Conservation (phyloP, 2,329 filamentous ascomycete genomes). For the Colletotrichum shisoi region DNA sequence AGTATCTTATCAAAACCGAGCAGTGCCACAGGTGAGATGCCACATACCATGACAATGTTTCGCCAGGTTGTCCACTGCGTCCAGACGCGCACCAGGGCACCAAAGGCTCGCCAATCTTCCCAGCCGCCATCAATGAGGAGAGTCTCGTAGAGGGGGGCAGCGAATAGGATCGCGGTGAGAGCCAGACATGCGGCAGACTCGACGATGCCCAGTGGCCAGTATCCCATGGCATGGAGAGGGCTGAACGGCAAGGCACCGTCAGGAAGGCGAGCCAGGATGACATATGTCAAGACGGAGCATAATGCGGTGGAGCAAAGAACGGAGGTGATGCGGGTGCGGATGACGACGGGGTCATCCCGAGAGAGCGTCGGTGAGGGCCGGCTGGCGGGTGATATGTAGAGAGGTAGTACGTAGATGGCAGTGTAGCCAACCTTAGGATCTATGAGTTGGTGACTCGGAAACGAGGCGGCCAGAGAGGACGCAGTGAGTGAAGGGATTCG, state of each 20-base stretch:
- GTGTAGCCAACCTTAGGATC: slow-evolving; percentile 75
- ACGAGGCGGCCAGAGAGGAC: too few relatives aligned
- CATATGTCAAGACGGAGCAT: slow-evolving; percentile 71
- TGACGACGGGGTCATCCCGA: slow-evolving; percentile 88
- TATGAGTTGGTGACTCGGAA: slow-evolving; percentile 9
- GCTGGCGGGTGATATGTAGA: slow-evolving; percentile 83
- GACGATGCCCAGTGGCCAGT: slow-evolving; percentile 75
- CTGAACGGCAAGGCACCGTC: slow-evolving; percentile 60
- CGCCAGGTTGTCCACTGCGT: slow-evolving; percentile 83
- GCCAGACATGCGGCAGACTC: slow-evolving; percentile 72
- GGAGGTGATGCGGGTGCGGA: slow-evolving; percentile 82
- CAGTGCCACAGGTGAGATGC: slow-evolving; percentile 11
- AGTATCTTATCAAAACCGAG: neutral
- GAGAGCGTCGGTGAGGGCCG: slow-evolving; percentile 80
- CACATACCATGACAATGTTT: slow-evolving; percentile 82
- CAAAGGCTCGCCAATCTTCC: slow-evolving; percentile 67
- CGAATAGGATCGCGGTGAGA: slow-evolving; percentile 80
- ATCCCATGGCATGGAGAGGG: slow-evolving; percentile 75
- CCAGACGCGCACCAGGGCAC: slow-evolving; percentile 66
- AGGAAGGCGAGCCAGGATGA: slow-evolving; percentile 59
- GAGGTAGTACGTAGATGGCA: slow-evolving; percentile 86
- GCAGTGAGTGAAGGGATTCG: neutral
- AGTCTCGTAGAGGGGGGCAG: slow-evolving; percentile 82
- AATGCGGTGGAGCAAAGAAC: slow-evolving; percentile 78
- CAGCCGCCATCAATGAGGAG: slow-evolving; percentile 76